Conservation (phyloP, 768 basidiomycete species). For the Dioszegia hungarica region DNA sequence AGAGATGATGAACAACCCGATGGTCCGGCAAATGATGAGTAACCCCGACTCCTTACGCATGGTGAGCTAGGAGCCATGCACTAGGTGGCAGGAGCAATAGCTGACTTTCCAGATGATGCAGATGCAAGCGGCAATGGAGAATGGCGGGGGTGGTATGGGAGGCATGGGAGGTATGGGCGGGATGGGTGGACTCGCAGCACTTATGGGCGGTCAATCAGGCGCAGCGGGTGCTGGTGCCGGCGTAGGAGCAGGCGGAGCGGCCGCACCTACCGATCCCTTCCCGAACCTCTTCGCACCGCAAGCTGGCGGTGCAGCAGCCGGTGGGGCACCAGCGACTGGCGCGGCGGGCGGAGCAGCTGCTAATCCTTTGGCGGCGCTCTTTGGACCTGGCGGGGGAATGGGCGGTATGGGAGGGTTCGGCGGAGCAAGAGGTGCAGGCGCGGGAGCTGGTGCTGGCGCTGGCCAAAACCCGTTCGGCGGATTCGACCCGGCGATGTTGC, state of each 20-base stretch:
- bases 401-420: slow-evolving; percentile 7
- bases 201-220: slow-evolving; percentile 12
- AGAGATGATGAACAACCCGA: slow-evolving; percentile 63
- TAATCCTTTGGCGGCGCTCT: slow-evolving; percentile 9
- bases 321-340: not conserved
- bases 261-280: slow-evolving; percentile 26
- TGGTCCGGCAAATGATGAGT: slow-evolving; percentile 64
- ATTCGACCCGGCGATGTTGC: slow-evolving; percentile 18
- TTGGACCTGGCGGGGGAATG: slow-evolving; percentile 15
- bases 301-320: slow-evolving; percentile 14
- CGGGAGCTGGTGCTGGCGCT: slow-evolving; percentile 7
- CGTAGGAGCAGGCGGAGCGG: slow-evolving; percentile 9
- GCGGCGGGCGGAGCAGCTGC: slow-evolving; percentile 1
- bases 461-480: slow-evolving; percentile 22
- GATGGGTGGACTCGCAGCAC: slow-evolving; percentile 14
- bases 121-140: slow-evolving; percentile 38
- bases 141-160: slow-evolving; percentile 22
- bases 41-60: slow-evolving; percentile 40
- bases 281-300: slow-evolving; percentile 39
- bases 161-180: slow-evolving; percentile 20
- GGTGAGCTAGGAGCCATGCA: slow-evolving; percentile 16
- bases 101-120: slow-evolving; percentile 41
- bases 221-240: slow-evolving; percentile 7
- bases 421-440: not conserved
- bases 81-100: not conserved